These are phyloP conservation scores for Candida nanaspora DNA, from an alignment of 805 yeast genomes.

Conservation along the genomic window DNA sequence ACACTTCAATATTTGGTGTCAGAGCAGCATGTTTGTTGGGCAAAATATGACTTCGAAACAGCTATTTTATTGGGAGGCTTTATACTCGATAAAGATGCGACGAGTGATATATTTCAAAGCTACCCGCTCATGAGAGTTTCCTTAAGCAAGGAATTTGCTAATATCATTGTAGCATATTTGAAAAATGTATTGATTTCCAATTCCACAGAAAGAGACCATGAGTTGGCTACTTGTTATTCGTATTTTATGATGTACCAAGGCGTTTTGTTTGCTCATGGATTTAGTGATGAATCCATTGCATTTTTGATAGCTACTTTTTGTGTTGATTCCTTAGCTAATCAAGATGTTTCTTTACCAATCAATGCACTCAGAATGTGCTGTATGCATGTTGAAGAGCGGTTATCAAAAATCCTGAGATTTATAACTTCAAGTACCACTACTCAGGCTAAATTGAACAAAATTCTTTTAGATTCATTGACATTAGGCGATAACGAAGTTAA, in stretches of 20 bases:
- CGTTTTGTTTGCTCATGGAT: neutral
- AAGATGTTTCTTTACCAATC: neutral
- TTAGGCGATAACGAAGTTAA: neutral
- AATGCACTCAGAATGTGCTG: constrained; percentile 2
- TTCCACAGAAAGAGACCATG: neutral
- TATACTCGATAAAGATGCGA: neutral
- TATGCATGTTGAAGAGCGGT: neutral
- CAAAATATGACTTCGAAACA: neutral
- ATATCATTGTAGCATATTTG: neutral
- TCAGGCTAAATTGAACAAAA: neutral
- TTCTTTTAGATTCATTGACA: neutral
- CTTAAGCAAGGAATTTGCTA: neutral
- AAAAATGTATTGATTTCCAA: neutral
- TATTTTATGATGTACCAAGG: neutral
- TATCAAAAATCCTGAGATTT: constrained; percentile 1
- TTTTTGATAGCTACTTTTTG: neutral
- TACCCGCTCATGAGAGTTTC: neutral
- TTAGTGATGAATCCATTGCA: neutral
- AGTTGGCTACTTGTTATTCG: neutral
- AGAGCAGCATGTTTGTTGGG: neutral
- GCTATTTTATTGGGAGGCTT: neutral
- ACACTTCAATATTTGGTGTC: constrained; percentile 1
- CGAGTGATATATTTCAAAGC: neutral
- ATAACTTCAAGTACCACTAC: neutral
- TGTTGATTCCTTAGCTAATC: neutral